phyloP scores from a whole-genome alignment of 768 basidiomycete genomes.

The Pulveroboletus ravenelii region DNA sequence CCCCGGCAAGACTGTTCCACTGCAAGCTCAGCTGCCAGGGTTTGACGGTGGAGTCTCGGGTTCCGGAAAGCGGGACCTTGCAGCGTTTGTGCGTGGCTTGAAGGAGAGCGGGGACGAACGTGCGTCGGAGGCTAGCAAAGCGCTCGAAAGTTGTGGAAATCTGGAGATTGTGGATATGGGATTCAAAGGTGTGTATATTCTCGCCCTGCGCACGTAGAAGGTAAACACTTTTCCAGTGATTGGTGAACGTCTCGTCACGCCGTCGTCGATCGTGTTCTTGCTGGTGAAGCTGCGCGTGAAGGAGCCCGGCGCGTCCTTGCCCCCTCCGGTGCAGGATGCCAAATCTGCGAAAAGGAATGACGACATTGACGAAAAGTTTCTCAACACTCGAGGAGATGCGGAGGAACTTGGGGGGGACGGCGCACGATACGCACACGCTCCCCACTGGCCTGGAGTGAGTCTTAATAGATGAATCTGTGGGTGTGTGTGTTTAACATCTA shows the following conservation, averaged over 20 bases:
- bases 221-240: conserved; percentile 52
- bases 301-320: conserved; percentile 41
- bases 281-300: conserved; percentile 76
- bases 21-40: conserved; percentile 75
- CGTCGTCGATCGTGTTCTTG: conserved; percentile 83
- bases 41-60: conserved; percentile 42
- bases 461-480: not conserved
- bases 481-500: not conserved
- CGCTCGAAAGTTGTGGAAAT: conserved; percentile 64
- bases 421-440: conserved; percentile 77
- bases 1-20: conserved; percentile 43
- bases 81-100: conserved; percentile 12
- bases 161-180: conserved; percentile 75
- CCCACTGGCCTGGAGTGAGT: conserved; percentile 84
- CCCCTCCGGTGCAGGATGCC: conserved; percentile 36
- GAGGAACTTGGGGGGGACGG: conserved; percentile 53
- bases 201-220: not conserved
- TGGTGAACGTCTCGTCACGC: conserved; percentile 83
- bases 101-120: conserved; percentile 16
- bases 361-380: conserved; percentile 66
- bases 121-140: conserved; percentile 41
- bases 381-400: conserved; percentile 54
- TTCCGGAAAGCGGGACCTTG: conserved; percentile 20
- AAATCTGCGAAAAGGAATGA: conserved; percentile 46
- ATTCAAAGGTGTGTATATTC: conserved; percentile 67